These are phyloP conservation scores for Acanthamoeba triangularis DNA, from an alignment of 208 protist genomes.

Conservation along the genomic window DNA sequence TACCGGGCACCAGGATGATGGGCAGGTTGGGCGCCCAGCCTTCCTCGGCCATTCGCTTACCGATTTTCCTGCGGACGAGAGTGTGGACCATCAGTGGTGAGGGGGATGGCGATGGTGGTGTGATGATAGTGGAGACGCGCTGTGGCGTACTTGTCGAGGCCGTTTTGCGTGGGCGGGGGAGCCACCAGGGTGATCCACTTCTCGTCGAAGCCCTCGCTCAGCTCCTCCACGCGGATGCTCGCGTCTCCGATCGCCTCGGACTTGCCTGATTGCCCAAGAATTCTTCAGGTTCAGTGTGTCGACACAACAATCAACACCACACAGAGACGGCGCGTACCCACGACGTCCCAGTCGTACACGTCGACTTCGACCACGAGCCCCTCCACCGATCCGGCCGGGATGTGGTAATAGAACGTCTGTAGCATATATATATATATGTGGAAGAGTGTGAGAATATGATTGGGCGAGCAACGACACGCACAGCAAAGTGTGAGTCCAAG, in stretches of 20 bases:
- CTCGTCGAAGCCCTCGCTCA: background rate
- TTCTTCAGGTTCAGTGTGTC: too few species aligned
- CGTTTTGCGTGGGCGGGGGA: constrained; percentile 28
- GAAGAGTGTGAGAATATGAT: background rate
- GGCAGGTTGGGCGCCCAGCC: constrained; percentile 64
- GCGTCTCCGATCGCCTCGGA: constrained; percentile 6
- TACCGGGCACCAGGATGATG: constrained; percentile 72
- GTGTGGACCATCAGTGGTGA: background rate
- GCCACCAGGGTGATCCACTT: constrained; percentile 3
- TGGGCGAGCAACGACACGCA: background rate
- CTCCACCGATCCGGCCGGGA: background rate
- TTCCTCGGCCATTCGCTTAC: constrained; percentile 39
- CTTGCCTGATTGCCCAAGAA: background rate
- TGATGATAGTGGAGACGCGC: background rate
- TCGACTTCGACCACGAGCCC: constrained; percentile 38
- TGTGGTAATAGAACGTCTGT: constrained; percentile 53
- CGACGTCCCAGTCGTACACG: constrained; percentile 29
- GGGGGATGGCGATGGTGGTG: background rate
- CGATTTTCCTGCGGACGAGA: constrained; percentile 9
- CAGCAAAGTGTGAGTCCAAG: background rate
- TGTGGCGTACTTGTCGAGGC: background rate
- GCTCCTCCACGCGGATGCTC: constrained; percentile 17
- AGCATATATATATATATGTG: background rate
- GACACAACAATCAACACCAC: background rate
- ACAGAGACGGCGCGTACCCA: background rate